Evolutionary conservation across 177 flowering plant species (phyloP), one percentile per base, ranked within the genome.

Genomic region (Tripterygium wilfordii): DNA sequence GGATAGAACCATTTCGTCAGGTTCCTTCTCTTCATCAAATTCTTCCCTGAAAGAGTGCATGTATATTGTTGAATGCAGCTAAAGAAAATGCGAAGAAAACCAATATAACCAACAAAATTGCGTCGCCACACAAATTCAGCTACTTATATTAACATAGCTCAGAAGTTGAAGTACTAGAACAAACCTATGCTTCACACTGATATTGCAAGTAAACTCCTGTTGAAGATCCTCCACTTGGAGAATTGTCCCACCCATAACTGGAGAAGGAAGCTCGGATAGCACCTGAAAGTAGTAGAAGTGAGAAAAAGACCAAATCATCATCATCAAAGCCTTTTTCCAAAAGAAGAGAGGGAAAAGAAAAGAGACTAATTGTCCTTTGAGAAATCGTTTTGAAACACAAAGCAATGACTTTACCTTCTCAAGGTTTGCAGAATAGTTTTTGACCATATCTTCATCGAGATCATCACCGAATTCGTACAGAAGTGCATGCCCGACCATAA

Each of bases 401-500:
- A 29, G 15, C 27, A 19, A n/a, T 2, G 18, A 35, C 36, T 13
- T 36, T 23, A 94, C 96, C 88, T 89, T 94, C n/a, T 89, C 96
- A 59, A 85, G 88, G 58, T 87, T 94, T 23, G 83, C 71, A 26
- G 66, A 66, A 72, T 94, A 89, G 63, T 64, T 86, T 36, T 83
- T 83, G 4, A 71, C 85, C 80, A 68, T 64, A 49, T 55, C 85
- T 58, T 82, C 81, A 14, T 89, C 99, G 57, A 89, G 96, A 67
- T 86, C 99, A 61, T 94, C 99, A 46, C 97, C 99, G 62, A 76
- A 83, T 73, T 92, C 99, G 71, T 79, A 92, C 17, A 92, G 79
- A 54, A 92, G 82, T 40, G 69, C 61, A 32, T 86, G 20, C 15
- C 96, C 99, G 58, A 71, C 78, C 92, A 87, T 82, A 37, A 94